Evolutionary conservation across 176 grass and related monocot genomes (phyloP).

Genomic region (Phragmites australis): DNA sequence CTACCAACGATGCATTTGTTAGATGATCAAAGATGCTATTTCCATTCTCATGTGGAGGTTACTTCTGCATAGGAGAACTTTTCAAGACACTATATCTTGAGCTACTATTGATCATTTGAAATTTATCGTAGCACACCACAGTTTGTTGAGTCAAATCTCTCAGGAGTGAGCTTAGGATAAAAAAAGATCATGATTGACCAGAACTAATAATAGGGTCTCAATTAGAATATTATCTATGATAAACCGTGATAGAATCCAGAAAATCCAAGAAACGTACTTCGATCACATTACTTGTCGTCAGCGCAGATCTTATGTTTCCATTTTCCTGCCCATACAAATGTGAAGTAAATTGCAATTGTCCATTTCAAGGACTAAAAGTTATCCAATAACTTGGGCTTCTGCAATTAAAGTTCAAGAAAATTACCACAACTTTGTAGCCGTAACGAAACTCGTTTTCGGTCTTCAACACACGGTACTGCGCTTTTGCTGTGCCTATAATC

Average conservation of each 20-base stretch:
- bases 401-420: constrained; percentile 22
- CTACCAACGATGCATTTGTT: neutral
- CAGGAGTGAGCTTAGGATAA: neutral
- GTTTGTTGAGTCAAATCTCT: neutral
- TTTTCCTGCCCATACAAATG: constrained; percentile 71
- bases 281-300: constrained; percentile 66
- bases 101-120: constrained; percentile 10
- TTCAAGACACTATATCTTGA: neutral
- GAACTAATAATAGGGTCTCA: neutral
- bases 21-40: neutral
- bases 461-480: constrained; percentile 67
- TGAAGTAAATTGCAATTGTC: neutral
- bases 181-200: neutral
- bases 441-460: constrained; percentile 75
- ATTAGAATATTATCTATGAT: neutral
- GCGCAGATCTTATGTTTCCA: constrained; percentile 69
- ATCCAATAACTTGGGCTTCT: neutral
- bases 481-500: constrained; percentile 64
- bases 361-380: neutral
- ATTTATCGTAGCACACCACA: neutral
- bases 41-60: neutral
- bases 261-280: constrained; percentile 55
- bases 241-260: neutral
- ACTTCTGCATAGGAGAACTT: neutral
- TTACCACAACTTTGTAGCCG: constrained; percentile 96